These are phyloP conservation scores for Neoascochyta sp. DNA, from an alignment of 2,329 filamentous ascomycete species.

Conservation along the genomic window DNA sequence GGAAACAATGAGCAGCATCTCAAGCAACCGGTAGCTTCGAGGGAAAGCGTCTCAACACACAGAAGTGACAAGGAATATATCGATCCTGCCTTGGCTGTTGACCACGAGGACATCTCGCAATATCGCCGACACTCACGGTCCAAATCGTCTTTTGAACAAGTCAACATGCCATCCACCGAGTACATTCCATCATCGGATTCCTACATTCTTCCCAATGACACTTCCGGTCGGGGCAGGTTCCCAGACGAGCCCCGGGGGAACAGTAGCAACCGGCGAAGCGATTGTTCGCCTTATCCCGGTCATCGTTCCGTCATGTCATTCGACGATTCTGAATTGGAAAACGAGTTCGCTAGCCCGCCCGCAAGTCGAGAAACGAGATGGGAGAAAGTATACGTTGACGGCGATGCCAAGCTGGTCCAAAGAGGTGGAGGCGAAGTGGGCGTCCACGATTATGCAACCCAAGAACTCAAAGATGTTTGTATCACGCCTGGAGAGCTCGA, in stretches of 20 bases:
- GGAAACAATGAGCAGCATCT: constrained; percentile 12
- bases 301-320: constrained; percentile 39
- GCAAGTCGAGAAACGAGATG: constrained; percentile 35
- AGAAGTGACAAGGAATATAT: constrained; percentile 48
- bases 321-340: constrained; percentile 37
- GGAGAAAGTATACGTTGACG: constrained; percentile 41
- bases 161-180: constrained; percentile 39
- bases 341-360: constrained; percentile 34
- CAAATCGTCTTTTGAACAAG: constrained; percentile 31
- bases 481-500: constrained; percentile 34
- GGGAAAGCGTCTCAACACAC: constrained; percentile 40
- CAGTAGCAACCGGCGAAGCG: constrained; percentile 32
- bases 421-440: constrained; percentile 28
- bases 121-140: constrained; percentile 23
- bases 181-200: constrained; percentile 46
- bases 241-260: constrained; percentile 12
- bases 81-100: constrained; percentile 44
- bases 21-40: constrained; percentile 14
- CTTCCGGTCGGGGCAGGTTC: constrained; percentile 24
- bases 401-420: constrained; percentile 37
- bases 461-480: constrained; percentile 35
- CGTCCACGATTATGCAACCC: constrained; percentile 29
- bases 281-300: constrained; percentile 34
- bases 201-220: constrained; percentile 37
- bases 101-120: constrained; percentile 43